Base-by-base conservation (phyloP, 176 grass and related monocot species). In the Ananas comosus region DNA sequence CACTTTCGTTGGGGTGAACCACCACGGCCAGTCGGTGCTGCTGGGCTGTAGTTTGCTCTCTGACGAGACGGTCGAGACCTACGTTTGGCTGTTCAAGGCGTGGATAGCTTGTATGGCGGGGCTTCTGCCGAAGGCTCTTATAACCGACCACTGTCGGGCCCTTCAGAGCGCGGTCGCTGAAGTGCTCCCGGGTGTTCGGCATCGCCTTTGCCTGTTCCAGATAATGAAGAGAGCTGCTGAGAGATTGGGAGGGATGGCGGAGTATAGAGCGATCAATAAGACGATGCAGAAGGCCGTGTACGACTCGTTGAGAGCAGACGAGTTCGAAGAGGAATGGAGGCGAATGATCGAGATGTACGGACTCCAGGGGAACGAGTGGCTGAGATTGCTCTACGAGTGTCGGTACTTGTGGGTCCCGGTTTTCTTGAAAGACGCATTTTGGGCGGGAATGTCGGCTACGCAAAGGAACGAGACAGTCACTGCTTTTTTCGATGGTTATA, bases 101-200 rank as follows among this genome's bases (percentile, higher is more conserved):
- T 97, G 87, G 86, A 85, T 97, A 77, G 94, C 94, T 49, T 97
- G 94, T 75, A 97, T 92, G 89, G 82, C 82, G 11, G 94, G 89
- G 24, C 83, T 85, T 81, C 80, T 93, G 66, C 94, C 94, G 21
- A 92, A 78, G 67, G 89, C 86, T 64, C 67, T 99, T 48, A 83
- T 99, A 49, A 93, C 87, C 79, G 84, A 92, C 76, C 85, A 86
- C 49, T 93, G 84, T 57, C 92, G 78, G 66, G 80, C 76, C 71
- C 79, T 99, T 64, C 94, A 90, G 64, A 88, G 85, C 64, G 89
- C 89, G 49, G 73, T 99, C 59, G 29, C 82, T 72, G 87, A 90
- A 69, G 87, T 99, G 79, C 63, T 99, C 51, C 94, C 89, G 54
- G 85, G 66, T 77, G 81, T 90, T 65, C 78, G 78, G 66, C 94